Evolutionary conservation across 2,329 filamentous ascomycete genomes (phyloP), one percentile per base, ranked within the genome.

Genomic region (Pestalotiopsis sp.): DNA sequence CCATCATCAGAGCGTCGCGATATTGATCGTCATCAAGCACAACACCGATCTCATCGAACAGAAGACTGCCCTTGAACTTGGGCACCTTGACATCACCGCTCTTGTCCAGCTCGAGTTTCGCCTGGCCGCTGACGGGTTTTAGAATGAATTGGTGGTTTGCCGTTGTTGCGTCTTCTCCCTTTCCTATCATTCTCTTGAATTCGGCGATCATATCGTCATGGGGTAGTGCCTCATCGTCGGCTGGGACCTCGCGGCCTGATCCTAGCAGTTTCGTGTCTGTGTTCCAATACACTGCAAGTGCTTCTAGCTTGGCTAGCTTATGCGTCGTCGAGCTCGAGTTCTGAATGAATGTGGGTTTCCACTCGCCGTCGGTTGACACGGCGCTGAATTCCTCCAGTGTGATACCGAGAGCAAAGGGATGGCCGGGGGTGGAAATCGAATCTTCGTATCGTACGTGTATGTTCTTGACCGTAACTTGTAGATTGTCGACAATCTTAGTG

Each of bases 381-480:
- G 97, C 97, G 78, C 96, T 98, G 83, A 99, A 95, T 80, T 98
- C 95, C 77, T 97, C 93, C 68, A 99, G 88, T 0, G 95, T 99
- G 69, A 99, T 79, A 63, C 97, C 96, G 5, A 97, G 88, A 4
- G 96, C 94, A 75, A 99, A 99, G 0, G 97, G 95, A 79, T 99
- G 96, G 0, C 94, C 95, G 0, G 95, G 95, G 11, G 95, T 93
- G 23, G 96, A 97, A 75, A 99, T 94, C 14, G 95, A 95, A 81
- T 99, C 96, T 81, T 99, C 96, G 81, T 99, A 99, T 74, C 96
- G 93, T 72, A 99, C 89, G 79, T 99, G 96, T 69, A 99, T 97
- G 79, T 98, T 99, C 85, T 97, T 98, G 80, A 99, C 91, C 27
- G 93, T 96, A 74, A 99, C 93, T 80, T 99, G 96, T 55, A 99